Evolutionary conservation across 352 stramenopile species (phyloP).

Genomic region (Phytopythium mirpurense): DNA sequence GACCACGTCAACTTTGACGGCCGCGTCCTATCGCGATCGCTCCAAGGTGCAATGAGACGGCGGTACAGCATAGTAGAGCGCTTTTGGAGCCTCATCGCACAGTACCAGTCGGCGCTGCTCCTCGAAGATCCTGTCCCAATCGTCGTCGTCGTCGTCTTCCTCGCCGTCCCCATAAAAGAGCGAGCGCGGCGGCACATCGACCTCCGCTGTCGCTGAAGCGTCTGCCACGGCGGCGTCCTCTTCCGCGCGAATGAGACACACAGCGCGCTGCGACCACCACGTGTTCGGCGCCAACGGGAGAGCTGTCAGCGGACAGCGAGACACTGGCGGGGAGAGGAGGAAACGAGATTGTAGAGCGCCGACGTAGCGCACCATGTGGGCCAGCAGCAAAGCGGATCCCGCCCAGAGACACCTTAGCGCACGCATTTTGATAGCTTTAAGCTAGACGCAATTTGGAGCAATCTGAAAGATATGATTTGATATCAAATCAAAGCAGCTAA

Average conservation of each 20-base stretch:
- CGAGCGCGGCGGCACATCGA: neutral
- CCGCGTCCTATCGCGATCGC: neutral
- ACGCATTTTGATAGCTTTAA: too few species aligned
- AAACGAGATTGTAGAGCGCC: neutral
- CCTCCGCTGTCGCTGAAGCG: neutral
- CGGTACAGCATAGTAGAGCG: too few species aligned
- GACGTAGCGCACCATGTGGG: neutral
- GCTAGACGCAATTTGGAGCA: too few species aligned
- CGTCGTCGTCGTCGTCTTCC: conserved; percentile 5
- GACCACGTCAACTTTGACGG: conserved; percentile 11
- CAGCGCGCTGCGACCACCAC: neutral
- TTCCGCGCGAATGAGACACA: neutral
- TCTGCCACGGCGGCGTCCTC: neutral
- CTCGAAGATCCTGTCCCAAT: conserved; percentile 7
- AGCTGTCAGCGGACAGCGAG: neutral
- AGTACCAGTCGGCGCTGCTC: conserved; percentile 7
- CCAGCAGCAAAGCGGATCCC: neutral
- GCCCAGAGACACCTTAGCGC: neutral
- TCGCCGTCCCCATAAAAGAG: neutral
- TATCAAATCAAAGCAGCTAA: too few species aligned
- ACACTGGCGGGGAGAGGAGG: too few species aligned
- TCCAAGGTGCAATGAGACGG: neutral
- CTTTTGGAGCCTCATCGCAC: neutral
- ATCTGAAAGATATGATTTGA: too few species aligned
- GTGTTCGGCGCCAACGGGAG: neutral